Evolutionary conservation across 1,284 basidiomycete genomes (phyloP), one percentile per base, ranked within the genome.

Genomic region (Trametes hirsuta): DNA sequence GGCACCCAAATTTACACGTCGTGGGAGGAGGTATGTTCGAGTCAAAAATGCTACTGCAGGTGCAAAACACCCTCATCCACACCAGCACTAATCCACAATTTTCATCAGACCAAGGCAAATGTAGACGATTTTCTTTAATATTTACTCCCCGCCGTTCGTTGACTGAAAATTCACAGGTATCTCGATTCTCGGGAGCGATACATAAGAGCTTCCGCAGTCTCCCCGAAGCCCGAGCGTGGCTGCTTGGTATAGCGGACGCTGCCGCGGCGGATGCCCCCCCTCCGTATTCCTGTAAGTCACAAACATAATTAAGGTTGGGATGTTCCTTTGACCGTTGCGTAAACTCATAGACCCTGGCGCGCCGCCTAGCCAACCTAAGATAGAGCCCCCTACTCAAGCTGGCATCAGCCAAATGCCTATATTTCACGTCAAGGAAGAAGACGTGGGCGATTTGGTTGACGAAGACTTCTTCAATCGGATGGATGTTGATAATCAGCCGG

Each of bases 1-100:
- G 85, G 84, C 1, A 79, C 82, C 0, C 76, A 74, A 46, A 80
- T 88, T 25, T 87, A 85, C 49, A 66, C 69, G 1, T 77, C 74
- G 24, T 88, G 86, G 86, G 76, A 80, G 36, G 80, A 86, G 74
- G 86, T 83, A 58, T 45, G 64, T 18, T 18, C n/a, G 30, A 30
- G 10, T 6, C 3, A 15, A 12, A 53, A 30, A 18, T 39, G 24
- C 21, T n/a, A 24, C 21, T 12, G 18, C 15, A 9, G 22, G 14
- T 59, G 73, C 35, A 67, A 34, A 8, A 30, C 30, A 4, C 30
- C 8, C 14, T 44, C 45, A 24, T 24, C 36, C n/a, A 6, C 37
- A 11, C 1, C n/a, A 15, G 14, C 47, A 9, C 11, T 12, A 30
- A 30, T 30, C 10, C 2, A n/a, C 21, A 21, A 18, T 3, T 14